Conservation (phyloP, 805 yeast species). For the Wickerhamiella alocasiicola region DNA sequence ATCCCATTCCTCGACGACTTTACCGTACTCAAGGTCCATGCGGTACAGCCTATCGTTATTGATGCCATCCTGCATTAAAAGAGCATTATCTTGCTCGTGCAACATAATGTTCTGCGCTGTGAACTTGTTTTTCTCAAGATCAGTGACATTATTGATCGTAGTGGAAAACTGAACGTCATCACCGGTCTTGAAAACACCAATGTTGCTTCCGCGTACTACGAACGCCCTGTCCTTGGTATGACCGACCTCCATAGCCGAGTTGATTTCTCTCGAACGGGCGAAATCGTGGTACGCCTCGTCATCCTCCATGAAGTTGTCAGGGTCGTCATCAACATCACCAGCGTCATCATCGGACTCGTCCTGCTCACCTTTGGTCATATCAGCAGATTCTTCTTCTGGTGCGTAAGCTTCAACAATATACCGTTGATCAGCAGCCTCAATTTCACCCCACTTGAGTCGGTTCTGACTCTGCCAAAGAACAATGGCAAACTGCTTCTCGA, state of each 20-base stretch:
- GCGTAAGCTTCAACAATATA: conserved; percentile 46
- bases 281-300: conserved; percentile 26
- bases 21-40: conserved; percentile 71
- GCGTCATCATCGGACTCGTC: conserved; percentile 27
- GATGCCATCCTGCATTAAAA: conserved; percentile 49
- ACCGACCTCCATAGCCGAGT: conserved; percentile 61
- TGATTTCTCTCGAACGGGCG: conserved; percentile 29
- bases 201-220: conserved; percentile 63
- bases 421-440: conserved; percentile 36
- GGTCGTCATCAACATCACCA: conserved; percentile 30
- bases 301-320: conserved; percentile 25
- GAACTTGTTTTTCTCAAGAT: conserved; percentile 37
- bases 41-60: conserved; percentile 40
- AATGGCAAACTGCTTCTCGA: conserved; percentile 41
- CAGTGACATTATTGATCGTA: conserved; percentile 49
- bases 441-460: conserved; percentile 35
- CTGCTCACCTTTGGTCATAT: conserved; percentile 26
- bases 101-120: conserved; percentile 60
- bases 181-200: conserved; percentile 66
- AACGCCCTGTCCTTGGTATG: conserved; percentile 57
- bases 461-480: conserved; percentile 53
- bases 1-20: conserved; percentile 76
- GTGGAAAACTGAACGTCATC: conserved; percentile 47
- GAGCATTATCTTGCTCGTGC: conserved; percentile 56
- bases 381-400: conserved; percentile 23